These are phyloP conservation scores for Arxiozyma heterogenica DNA, from an alignment of 1,139 yeast genomes.

Conservation along the genomic window DNA sequence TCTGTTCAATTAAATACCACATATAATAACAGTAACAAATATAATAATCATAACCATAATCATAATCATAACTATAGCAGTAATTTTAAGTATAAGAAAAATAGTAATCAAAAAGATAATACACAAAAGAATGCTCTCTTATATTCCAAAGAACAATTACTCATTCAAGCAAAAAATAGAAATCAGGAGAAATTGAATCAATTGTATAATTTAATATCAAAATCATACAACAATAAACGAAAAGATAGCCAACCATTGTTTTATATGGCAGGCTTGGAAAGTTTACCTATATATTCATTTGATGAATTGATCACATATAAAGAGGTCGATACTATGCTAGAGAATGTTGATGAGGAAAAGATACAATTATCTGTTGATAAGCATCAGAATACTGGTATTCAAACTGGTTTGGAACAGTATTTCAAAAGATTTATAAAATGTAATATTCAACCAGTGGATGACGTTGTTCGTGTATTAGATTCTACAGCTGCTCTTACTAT, in stretches of 20 bases:
- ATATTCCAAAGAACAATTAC: not conserved
- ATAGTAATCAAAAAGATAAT: not conserved
- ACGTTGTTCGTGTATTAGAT: not conserved
- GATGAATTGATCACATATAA: not conserved
- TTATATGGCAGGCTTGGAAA: constrained; percentile 1
- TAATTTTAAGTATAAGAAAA: not conserved
- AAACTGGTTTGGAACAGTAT: not conserved
- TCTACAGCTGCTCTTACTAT: not conserved
- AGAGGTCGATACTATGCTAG: not conserved
- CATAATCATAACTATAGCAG: not conserved
- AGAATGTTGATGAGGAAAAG: not conserved
- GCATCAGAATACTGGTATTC: too few relatives aligned
- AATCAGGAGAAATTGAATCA: not conserved
- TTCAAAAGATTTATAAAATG: not conserved
- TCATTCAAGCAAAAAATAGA: not conserved
- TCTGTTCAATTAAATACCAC: not conserved
- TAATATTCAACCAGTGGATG: not conserved
- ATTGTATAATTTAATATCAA: not conserved
- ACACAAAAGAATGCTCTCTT: not conserved
- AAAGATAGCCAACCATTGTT: constrained; percentile 1
- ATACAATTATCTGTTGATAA: not conserved
- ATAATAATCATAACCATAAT: not conserved
- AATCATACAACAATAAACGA: not conserved
- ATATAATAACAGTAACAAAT: not conserved
- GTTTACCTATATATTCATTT: constrained; percentile 2